Conservation (phyloP, 106 monocot genomes). For the Agapanthus africanus region DNA sequence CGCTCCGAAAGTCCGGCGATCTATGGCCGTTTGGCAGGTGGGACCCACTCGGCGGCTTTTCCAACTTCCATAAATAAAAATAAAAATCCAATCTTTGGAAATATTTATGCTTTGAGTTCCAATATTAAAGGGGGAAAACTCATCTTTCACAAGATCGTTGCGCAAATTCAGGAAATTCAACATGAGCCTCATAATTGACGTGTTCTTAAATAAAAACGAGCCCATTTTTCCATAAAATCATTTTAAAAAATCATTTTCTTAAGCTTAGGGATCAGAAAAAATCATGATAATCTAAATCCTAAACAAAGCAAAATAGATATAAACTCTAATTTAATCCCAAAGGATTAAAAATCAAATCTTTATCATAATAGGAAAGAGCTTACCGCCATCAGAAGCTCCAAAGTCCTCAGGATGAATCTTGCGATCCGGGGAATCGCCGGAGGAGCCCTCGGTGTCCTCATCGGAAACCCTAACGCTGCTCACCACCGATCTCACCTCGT, state of each 20-base stretch:
- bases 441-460: conserved; percentile 23
- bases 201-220: background rate
- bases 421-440: conserved; percentile 33
- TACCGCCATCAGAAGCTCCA: conserved; percentile 17
- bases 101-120: no score
- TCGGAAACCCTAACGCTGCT: background rate
- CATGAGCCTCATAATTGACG: background rate
- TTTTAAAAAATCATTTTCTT: no score
- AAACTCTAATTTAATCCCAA: background rate
- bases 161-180: no score
- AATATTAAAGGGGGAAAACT: background rate
- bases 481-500: background rate
- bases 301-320: background rate
- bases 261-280: background rate
- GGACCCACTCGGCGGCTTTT: background rate
- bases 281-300: background rate
- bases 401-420: conserved; percentile 17
- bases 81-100: background rate
- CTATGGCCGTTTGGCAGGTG: background rate
- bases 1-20: background rate
- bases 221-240: background rate
- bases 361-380: background rate
- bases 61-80: background rate
- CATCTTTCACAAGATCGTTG: background rate
- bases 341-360: background rate